Conservation (phyloP, 2,329 filamentous ascomycete genomes). For the Sclerotiophoma versabilis region DNA sequence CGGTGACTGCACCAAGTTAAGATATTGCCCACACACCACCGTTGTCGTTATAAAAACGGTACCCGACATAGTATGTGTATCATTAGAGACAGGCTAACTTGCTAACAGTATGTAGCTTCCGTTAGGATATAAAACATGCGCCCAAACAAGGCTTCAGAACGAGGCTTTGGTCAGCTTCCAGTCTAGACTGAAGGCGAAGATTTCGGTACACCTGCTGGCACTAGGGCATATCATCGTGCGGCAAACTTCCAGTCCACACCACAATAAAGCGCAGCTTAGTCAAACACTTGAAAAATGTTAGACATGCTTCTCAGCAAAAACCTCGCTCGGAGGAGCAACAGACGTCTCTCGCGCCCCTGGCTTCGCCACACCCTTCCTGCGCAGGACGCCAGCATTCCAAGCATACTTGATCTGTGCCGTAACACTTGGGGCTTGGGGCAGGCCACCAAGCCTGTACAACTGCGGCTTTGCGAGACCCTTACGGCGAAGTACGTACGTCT, state of each 20-base stretch:
- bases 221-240: not conserved
- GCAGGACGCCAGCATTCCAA: constrained; percentile 28
- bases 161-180: not conserved
- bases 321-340: constrained; percentile 8
- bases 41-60: too few relatives aligned
- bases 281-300: not conserved
- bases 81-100: constrained; percentile 14
- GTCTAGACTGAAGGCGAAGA: not conserved
- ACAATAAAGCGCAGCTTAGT: not conserved
- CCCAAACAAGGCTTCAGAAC: not conserved
- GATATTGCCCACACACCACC: too few relatives aligned
- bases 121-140: constrained; percentile 15
- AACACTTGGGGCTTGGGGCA: constrained; percentile 22
- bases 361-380: constrained; percentile 27
- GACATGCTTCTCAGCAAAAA: constrained; percentile 28
- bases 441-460: constrained; percentile 49
- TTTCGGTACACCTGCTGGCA: not conserved
- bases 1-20: too few relatives aligned
- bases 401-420: constrained; percentile 30
- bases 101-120: constrained; percentile 7
- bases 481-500: constrained; percentile 52
- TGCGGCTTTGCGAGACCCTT: constrained; percentile 46
- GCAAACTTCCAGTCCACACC: not conserved
- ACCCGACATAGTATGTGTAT: not conserved
- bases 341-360: constrained; percentile 23